phyloP scores from a whole-genome alignment of 306 rosid genomes.

The Acacia crassicarpa region DNA sequence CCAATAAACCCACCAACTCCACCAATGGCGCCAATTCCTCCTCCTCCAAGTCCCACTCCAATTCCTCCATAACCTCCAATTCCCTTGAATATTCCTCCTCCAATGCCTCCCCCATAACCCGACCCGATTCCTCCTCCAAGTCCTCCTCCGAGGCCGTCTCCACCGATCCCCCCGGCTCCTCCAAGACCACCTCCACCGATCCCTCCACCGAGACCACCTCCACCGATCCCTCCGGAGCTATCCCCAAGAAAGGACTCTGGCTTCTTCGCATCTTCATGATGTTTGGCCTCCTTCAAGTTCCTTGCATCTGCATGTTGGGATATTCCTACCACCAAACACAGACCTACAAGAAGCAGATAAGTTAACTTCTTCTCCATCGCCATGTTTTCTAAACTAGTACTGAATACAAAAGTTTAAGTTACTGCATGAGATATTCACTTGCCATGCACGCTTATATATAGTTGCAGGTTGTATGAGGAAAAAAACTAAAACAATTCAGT shows the following conservation, averaged over 20 bases:
- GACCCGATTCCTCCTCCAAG: background rate
- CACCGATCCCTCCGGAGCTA: conserved; percentile 27
- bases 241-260: conserved; percentile 44
- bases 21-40: conserved; percentile 4
- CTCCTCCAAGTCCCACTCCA: conserved; percentile 19
- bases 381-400: background rate
- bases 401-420: conserved; percentile 11
- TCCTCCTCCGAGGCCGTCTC: conserved; percentile 13
- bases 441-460: conserved; percentile 37
- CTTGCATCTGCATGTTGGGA: conserved; percentile 39
- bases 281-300: conserved; percentile 32
- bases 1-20: conserved; percentile 28
- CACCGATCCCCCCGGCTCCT: background rate
- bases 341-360: conserved; percentile 35
- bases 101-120: conserved; percentile 28
- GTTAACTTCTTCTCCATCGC: conserved; percentile 42
- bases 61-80: background rate
- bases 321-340: conserved; percentile 39
- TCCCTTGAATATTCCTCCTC: conserved; percentile 9
- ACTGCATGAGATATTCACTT: conserved; percentile 7
- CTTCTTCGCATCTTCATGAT: conserved; percentile 43
- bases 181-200: background rate
- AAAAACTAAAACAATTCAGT: background rate
- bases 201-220: background rate
- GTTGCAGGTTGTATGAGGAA: conserved; percentile 5